Evolutionary conservation across 2,329 filamentous ascomycete genomes (phyloP).

Genomic region (Aspergillus flavus): DNA sequence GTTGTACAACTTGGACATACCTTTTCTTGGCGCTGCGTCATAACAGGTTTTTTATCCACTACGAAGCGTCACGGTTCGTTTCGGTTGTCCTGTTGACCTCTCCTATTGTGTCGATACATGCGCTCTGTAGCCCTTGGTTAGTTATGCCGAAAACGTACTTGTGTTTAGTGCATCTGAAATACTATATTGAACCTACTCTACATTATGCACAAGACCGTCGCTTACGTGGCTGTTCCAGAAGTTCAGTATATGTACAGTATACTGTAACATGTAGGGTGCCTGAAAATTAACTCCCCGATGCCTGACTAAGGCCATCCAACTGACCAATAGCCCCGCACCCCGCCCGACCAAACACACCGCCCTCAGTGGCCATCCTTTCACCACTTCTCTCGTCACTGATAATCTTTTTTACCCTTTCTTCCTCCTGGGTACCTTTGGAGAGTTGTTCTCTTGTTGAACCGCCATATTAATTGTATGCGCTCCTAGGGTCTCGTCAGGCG

Average conservation of each 20-base stretch:
- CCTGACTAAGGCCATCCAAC: not conserved
- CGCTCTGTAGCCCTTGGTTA: not conserved
- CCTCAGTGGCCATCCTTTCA: constrained; percentile 3
- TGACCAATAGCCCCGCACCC: constrained; percentile 8
- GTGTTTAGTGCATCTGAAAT: not conserved
- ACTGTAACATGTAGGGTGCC: not conserved
- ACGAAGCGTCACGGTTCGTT: not conserved
- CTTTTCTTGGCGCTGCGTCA: not conserved
- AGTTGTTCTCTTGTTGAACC: not conserved
- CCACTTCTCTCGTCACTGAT: not conserved
- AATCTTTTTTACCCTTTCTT: not conserved
- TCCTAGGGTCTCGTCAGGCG: not conserved
- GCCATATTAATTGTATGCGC: not conserved
- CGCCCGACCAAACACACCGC: constrained; percentile 4
- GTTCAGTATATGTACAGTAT: not conserved
- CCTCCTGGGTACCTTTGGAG: not conserved
- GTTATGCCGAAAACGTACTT: not conserved
- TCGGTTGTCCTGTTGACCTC: not conserved
- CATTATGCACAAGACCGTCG: too few species aligned
- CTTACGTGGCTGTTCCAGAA: not conserved
- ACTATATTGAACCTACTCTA: not conserved
- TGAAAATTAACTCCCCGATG: not conserved
- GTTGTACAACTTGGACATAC: not conserved
- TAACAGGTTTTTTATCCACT: too few species aligned
- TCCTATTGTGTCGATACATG: not conserved